phyloP scores from a whole-genome alignment of 1,139 yeast species.

The Geotrichum phurueaensis region DNA sequence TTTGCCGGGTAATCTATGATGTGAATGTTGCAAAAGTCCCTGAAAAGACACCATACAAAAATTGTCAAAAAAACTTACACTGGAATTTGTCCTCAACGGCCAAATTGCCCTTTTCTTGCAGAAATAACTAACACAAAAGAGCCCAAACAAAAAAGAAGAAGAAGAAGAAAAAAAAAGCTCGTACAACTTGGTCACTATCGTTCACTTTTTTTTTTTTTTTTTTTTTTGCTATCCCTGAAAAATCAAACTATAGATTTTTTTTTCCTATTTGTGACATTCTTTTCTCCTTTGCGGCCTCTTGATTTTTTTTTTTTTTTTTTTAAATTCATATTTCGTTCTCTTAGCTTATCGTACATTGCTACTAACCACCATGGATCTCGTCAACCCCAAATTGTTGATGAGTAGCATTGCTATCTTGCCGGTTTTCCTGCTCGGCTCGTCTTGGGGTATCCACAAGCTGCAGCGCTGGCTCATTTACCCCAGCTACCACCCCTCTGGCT shows the following conservation, averaged over 20 bases:
- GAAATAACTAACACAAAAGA: too few species aligned
- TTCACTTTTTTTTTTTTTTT: too few species aligned
- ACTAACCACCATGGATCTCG: neutral
- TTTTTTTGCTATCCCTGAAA: neutral
- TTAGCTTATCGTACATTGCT: neutral
- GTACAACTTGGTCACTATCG: too few species aligned
- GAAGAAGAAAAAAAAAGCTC: too few species aligned
- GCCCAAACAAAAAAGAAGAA: too few species aligned
- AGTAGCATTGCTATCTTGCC: constrained; percentile 31
- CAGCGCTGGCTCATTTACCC: constrained; percentile 78
- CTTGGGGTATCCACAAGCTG: constrained; percentile 53
- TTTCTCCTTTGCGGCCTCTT: neutral
- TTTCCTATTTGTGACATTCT: neutral
- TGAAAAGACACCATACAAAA: neutral
- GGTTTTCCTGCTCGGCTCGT: constrained; percentile 36
- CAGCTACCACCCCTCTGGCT: constrained; percentile 68
- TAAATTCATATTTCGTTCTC: neutral
- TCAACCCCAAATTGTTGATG: constrained; percentile 10
- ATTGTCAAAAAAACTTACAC: too few species aligned
- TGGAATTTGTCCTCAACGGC: too few species aligned
- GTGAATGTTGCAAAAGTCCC: neutral
- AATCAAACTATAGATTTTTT: too few species aligned
- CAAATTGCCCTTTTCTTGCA: too few species aligned
- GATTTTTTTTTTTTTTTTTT: neutral
- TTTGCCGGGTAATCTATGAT: neutral